phyloP scores from a whole-genome alignment of 805 yeast genomes.

The Pichia paraexigua region DNA sequence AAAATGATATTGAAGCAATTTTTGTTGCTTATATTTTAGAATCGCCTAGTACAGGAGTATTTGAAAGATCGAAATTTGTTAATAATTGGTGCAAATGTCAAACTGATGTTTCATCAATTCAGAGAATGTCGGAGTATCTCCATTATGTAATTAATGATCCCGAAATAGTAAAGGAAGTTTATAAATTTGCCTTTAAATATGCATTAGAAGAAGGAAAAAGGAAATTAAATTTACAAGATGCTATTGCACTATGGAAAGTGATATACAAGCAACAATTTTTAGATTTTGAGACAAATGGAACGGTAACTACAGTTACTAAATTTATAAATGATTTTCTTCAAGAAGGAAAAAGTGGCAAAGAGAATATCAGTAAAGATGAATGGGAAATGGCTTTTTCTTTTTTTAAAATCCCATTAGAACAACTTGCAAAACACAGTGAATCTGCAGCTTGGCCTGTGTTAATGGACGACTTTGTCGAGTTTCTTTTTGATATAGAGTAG shows the following conservation, averaged over 20 bases:
- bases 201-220: slow-evolving; percentile 54
- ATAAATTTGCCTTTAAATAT: slow-evolving; percentile 64
- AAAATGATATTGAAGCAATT: slow-evolving; percentile 56
- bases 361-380: slow-evolving; percentile 57
- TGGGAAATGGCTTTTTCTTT: slow-evolving; percentile 59
- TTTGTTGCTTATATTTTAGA: slow-evolving; percentile 63
- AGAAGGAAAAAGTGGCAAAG: slow-evolving; percentile 30
- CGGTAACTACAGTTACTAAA: slow-evolving; percentile 19
- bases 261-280: slow-evolving; percentile 26
- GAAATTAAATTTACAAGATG: slow-evolving; percentile 48
- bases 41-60: slow-evolving; percentile 60
- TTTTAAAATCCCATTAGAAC: slow-evolving; percentile 3
- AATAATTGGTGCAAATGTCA: slow-evolving; percentile 45
- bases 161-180: slow-evolving; percentile 47
- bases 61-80: slow-evolving; percentile 42
- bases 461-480: slow-evolving; percentile 76
- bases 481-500: not conserved
- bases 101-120: slow-evolving; percentile 9
- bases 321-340: slow-evolving; percentile 50
- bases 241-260: slow-evolving; percentile 71
- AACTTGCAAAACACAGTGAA: slow-evolving; percentile 57
- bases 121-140: slow-evolving; percentile 15
- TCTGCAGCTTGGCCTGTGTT: slow-evolving; percentile 88
- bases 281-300: slow-evolving; percentile 19
- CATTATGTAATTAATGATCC: slow-evolving; percentile 28